Base-by-base conservation (phyloP, 805 yeast species). In the Candida tibetensis region DNA sequence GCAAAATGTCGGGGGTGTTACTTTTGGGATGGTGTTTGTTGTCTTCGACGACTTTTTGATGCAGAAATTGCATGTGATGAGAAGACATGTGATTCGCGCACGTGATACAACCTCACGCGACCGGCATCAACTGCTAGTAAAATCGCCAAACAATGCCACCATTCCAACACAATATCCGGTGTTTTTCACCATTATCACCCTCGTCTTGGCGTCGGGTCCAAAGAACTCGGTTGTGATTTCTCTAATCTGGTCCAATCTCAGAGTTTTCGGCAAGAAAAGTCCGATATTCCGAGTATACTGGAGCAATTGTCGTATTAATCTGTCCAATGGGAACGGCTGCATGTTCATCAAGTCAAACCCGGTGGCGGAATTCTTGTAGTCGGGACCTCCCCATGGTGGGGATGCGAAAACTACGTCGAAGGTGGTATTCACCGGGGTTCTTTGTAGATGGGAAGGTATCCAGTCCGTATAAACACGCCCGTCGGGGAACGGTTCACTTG, bases 351-450 rank as follows among this genome's bases (percentile, higher is more conserved):
- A 55, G 46, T 81, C 80, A 56, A 73, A 82, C 2, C 38, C 39
- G 2, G 47, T 44, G 0, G 56, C 55, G n/a, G 58, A 46, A 17
- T 57, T 49, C 34, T 63, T 60, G 56, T 85, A 86, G 2, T 60
- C 54, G 0, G 87, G 84, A 0, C 95, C 95, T 23, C 93, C 95
- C 95, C 95, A 86, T 0, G 95, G 95, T 1, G 95, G 95, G 1
- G 91, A 82, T n/a, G 79, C 72, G 60, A 83, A 85, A 7, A 78
- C 69, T 35, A 81, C 66, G 47, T 78, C 84, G 27, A 76, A 70
- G 9, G 58, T 55, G 17, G 41, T 43, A 0, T 34, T 8, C 9
- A 21, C 25, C n/a, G 53, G 34, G 36, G 32, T 14, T 42, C 49
- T 32, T 39, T 41, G 45, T 3, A 60, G 29, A 2, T 47, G 43